phyloP scores from a whole-genome alignment of 306 rosid genomes.

The Lablab purpureus region DNA sequence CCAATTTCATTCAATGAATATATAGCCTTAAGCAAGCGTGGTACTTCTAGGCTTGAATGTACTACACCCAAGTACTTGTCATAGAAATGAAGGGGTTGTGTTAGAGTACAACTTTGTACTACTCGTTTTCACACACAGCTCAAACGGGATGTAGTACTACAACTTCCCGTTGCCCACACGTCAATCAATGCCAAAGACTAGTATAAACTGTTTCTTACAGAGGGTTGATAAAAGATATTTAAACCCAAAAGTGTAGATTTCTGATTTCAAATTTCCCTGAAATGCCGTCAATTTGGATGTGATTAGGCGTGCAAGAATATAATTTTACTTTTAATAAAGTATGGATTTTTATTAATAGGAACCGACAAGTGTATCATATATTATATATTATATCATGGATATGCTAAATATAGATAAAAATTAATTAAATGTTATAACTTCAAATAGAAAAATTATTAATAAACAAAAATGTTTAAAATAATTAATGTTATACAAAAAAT shows the following conservation, averaged over 20 bases:
- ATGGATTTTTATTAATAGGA: not conserved
- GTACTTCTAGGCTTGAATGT: conserved; percentile 52
- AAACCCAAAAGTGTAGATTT: not conserved
- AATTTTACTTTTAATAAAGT: not conserved
- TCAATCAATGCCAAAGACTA: not conserved
- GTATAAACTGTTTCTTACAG: not conserved
- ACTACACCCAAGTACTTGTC: conserved; percentile 48
- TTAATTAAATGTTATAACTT: too few relatives aligned
- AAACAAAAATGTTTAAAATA: too few relatives aligned
- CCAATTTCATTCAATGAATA: not conserved
- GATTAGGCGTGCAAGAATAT: not conserved
- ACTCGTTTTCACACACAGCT: not conserved
- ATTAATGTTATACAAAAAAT: not conserved
- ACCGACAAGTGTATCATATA: not conserved
- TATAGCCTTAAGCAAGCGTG: conserved; percentile 33
- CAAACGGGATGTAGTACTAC: conserved; percentile 24
- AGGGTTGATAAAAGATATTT: not conserved
- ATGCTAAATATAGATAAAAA: not conserved
- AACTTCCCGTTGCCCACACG: conserved; percentile 18
- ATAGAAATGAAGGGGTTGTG: not conserved
- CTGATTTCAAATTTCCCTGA: not conserved
- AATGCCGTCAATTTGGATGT: not conserved
- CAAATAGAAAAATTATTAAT: not conserved
- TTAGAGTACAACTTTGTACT: conserved; percentile 59
- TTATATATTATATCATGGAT: not conserved